Percentiles rank a stretch among this genome's conserved stretches.
These are phyloP conservation scores for Chaetomium strumarium DNA, from an alignment of 2,329 filamentous ascomycete genomes.

Conservation along the genomic window DNA sequence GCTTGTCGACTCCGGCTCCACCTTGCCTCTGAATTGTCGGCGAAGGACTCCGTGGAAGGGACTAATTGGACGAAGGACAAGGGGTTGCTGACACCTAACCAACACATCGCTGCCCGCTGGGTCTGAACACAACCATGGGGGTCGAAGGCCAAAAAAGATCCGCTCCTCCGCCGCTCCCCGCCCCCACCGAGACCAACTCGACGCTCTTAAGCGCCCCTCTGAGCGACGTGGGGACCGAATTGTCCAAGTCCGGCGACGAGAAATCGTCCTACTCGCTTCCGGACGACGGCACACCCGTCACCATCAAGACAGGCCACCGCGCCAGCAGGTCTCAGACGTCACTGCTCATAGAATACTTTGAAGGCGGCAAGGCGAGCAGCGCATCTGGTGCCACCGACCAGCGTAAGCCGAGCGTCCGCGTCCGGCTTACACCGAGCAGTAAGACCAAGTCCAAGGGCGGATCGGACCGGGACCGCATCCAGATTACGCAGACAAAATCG, in stretches of 20 bases:
- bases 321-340: conserved; percentile 73
- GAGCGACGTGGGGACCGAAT: conserved; percentile 60
- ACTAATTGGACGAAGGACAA: conserved; percentile 22
- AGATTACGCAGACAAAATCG: conserved; percentile 76
- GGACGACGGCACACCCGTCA: conserved; percentile 85
- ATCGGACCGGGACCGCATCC: conserved; percentile 65
- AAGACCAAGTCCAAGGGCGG: conserved; percentile 51
- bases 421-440: conserved; percentile 64
- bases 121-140: conserved; percentile 42
- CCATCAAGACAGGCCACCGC: conserved; percentile 69
- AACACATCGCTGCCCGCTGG: conserved; percentile 11
- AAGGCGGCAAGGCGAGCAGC: conserved; percentile 59
- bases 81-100: conserved; percentile 19
- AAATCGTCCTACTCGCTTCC: conserved; percentile 74
- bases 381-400: conserved; percentile 49
- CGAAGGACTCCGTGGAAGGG: conserved; percentile 14
- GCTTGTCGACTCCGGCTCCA: neutral
- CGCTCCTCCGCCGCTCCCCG: conserved; percentile 60
- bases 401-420: conserved; percentile 73
- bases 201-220: conserved; percentile 44
- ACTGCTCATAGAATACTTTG: conserved; percentile 91
- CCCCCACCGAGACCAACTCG: conserved; percentile 69
- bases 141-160: conserved; percentile 45
- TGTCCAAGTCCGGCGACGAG: conserved; percentile 62
- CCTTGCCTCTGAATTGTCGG: conserved; percentile 1